These are phyloP conservation scores for Lentinula sp. DNA, from an alignment of 768 basidiomycete genomes.

Conservation along the genomic window DNA sequence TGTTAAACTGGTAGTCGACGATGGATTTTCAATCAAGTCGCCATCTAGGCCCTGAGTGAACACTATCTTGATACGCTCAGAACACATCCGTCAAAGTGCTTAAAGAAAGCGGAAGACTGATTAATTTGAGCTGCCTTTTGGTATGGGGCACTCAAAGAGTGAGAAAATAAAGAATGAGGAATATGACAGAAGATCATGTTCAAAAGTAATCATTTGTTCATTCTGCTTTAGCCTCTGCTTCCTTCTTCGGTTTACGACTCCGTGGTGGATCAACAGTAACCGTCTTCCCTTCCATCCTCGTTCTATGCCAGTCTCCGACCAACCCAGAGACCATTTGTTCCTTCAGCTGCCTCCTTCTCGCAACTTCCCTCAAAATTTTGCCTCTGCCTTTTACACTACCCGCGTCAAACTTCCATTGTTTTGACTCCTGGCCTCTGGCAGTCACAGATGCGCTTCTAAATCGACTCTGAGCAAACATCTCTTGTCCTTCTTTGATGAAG, in stretches of 20 bases:
- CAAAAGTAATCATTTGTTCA: not conserved
- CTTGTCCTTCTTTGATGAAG: not conserved
- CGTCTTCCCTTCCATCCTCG: not conserved
- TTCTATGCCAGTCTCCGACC: not conserved
- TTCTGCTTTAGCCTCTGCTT: not conserved
- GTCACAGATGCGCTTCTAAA: not conserved
- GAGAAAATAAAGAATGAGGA: too few species aligned
- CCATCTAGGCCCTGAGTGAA: too few species aligned
- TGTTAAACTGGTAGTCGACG: too few species aligned
- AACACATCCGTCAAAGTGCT: too few species aligned
- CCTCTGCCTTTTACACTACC: not conserved
- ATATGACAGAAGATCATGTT: too few species aligned
- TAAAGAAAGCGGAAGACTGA: too few species aligned
- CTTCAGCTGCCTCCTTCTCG: conserved; percentile 2
- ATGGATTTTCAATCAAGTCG: too few species aligned
- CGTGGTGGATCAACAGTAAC: not conserved
- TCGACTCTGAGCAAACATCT: not conserved
- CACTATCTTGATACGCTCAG: too few species aligned
- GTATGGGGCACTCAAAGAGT: too few species aligned
- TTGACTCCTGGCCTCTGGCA: not conserved
- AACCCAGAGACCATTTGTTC: not conserved
- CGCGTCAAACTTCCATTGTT: not conserved
- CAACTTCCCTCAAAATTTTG: conserved; percentile 1
- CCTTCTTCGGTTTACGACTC: not conserved
- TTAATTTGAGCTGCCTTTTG: too few species aligned